Evolutionary conservation across 371 early-diverging fungal genomes (phyloP).

Genomic region (Rhizomucor miehei): DNA sequence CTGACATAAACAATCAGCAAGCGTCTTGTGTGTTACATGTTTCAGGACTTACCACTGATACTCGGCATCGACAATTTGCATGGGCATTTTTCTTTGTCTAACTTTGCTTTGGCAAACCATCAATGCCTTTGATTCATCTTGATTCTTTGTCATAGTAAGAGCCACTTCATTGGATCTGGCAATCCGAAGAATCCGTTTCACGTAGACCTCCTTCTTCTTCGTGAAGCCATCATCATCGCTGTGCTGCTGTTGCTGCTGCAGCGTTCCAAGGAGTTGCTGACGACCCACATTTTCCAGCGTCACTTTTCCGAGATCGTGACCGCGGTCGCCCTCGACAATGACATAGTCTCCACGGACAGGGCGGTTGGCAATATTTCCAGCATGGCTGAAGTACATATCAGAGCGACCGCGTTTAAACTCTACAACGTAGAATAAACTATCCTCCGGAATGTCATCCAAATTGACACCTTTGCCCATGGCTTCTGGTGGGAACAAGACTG

Average conservation of each 20-base stretch:
- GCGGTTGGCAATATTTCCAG: conserved; percentile 29
- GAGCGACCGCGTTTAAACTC: conserved; percentile 90
- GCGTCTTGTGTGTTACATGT: background rate
- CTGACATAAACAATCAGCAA: conserved; percentile 26
- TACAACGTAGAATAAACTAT: conserved; percentile 71
- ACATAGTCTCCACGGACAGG: conserved; percentile 66
- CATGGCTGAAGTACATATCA: conserved; percentile 66
- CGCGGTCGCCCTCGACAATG: conserved; percentile 96
- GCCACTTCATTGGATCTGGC: conserved; percentile 82
- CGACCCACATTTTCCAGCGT: conserved; percentile 89
- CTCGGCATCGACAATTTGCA: conserved; percentile 97
- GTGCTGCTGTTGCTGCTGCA: conserved; percentile 58
- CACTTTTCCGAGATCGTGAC: conserved; percentile 92
- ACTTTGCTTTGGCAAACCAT: conserved; percentile 89
- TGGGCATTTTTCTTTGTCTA: conserved; percentile 84
- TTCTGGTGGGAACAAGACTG: conserved; percentile 17
- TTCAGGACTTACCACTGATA: conserved; percentile 83
- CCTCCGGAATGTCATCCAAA: conserved; percentile 45
- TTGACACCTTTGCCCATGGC: conserved; percentile 55
- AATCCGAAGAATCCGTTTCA: conserved; percentile 72
- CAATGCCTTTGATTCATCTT: conserved; percentile 91
- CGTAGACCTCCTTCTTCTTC: conserved; percentile 32
- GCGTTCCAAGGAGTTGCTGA: conserved; percentile 92
- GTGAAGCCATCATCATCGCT: conserved; percentile 70
- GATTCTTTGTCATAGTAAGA: conserved; percentile 73